Evolutionary conservation across 257 asterid species (phyloP).

Genomic region (Prunella vulgaris): DNA sequence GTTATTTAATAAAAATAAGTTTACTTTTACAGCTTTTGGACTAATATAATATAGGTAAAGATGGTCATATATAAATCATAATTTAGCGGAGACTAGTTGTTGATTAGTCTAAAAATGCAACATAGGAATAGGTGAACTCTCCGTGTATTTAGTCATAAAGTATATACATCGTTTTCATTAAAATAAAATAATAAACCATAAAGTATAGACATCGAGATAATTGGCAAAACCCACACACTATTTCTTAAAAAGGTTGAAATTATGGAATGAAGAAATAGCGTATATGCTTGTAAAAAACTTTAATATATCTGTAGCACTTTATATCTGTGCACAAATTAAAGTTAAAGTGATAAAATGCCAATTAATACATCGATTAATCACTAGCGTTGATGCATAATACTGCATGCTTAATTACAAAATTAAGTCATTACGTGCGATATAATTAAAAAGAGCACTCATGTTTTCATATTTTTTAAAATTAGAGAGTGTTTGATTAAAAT

Average conservation of each 20-base stretch:
- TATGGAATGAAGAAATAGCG: conserved; percentile 4
- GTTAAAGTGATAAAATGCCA: neutral
- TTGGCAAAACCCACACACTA: neutral
- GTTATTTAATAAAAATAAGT: too few relatives aligned
- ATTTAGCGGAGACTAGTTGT: neutral
- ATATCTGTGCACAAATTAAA: conserved; percentile 18
- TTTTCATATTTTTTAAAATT: too few relatives aligned
- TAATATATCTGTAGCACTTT: neutral
- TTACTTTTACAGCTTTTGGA: neutral
- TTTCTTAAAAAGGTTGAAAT: neutral
- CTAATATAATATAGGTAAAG: neutral
- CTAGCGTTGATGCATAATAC: neutral
- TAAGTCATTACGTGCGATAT: neutral
- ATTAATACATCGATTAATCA: too few relatives aligned
- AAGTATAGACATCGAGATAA: neutral
- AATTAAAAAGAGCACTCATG: neutral
- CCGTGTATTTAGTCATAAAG: neutral
- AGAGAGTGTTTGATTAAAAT: too few relatives aligned
- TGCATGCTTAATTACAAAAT: neutral
- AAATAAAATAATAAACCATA: too few relatives aligned
- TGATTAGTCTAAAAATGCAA: neutral
- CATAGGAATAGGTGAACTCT: neutral
- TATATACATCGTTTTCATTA: too few relatives aligned
- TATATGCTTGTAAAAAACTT: neutral
- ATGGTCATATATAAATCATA: too few relatives aligned